These are phyloP conservation scores for Mycoemilia scoparia DNA, from an alignment of 192 early-diverging fungal species.

Conservation along the genomic window DNA sequence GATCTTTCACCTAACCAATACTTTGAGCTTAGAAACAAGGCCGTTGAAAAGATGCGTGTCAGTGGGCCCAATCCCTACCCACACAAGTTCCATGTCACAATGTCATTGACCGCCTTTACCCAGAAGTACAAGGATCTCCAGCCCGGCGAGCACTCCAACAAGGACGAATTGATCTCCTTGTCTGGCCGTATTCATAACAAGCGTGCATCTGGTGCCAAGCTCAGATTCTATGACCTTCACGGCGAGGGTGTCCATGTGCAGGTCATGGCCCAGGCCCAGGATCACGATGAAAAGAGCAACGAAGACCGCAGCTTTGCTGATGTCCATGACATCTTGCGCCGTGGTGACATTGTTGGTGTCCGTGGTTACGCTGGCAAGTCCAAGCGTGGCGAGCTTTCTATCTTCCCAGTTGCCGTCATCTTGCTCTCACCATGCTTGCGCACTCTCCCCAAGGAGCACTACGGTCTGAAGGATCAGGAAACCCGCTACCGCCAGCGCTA, in stretches of 20 bases:
- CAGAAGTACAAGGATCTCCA: conserved; percentile 56
- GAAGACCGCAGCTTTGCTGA: conserved; percentile 51
- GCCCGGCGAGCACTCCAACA: conserved; percentile 40
- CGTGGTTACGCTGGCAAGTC: conserved; percentile 76
- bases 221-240: conserved; percentile 93
- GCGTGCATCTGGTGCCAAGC: conserved; percentile 70
- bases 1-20: conserved; percentile 83
- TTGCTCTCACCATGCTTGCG: conserved; percentile 87
- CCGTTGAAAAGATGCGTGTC: conserved; percentile 63
- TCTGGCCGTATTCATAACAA: conserved; percentile 95
- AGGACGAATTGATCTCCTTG: conserved; percentile 51
- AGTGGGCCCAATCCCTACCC: conserved; percentile 86
- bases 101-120: conserved; percentile 73
- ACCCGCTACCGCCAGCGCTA: conserved; percentile 93
- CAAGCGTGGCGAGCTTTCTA: conserved; percentile 87
- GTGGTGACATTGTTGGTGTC: conserved; percentile 95
- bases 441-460: conserved; percentile 87
- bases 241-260: conserved; percentile 86
- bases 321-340: conserved; percentile 63
- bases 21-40: conserved; percentile 91
- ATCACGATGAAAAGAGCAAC: conserved; percentile 31
- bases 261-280: conserved; percentile 69
- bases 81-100: conserved; percentile 89
- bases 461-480: conserved; percentile 95
- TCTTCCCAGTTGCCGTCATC: conserved; percentile 73